phyloP scores from a whole-genome alignment of 2,329 filamentous ascomycete genomes.

The Neonectria magnoliae region DNA sequence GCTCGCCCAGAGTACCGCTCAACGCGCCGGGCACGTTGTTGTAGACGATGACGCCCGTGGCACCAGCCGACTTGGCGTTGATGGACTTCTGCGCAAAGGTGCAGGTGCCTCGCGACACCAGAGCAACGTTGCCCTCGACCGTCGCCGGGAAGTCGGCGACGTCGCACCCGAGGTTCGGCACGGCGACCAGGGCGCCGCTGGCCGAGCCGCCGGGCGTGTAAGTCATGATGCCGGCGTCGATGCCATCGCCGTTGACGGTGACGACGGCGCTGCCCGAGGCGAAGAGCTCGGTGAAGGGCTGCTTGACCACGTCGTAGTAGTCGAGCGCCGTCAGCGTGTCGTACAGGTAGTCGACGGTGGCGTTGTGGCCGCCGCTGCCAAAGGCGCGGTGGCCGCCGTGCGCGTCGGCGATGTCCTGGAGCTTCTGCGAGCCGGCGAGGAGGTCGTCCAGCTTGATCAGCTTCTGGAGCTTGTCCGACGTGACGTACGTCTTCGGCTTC shows the following conservation, averaged over 20 bases:
- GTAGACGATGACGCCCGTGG: slow-evolving; percentile 67
- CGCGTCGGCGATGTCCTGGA: slow-evolving; percentile 56
- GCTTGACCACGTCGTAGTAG: slow-evolving; percentile 57
- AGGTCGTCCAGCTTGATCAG: slow-evolving; percentile 53
- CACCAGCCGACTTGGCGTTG: slow-evolving; percentile 66
- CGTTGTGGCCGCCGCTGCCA: slow-evolving; percentile 56
- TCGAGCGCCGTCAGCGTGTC: slow-evolving; percentile 49
- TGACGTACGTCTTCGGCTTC: slow-evolving; percentile 47
- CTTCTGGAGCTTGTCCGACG: slow-evolving; percentile 51
- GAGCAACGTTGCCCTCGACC: slow-evolving; percentile 65
- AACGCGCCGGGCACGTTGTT: slow-evolving; percentile 66
- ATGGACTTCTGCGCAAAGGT: slow-evolving; percentile 67
- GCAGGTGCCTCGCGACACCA: slow-evolving; percentile 69
- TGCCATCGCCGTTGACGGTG: slow-evolving; percentile 41
- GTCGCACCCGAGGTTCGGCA: slow-evolving; percentile 64
- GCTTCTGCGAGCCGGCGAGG: slow-evolving; percentile 54
- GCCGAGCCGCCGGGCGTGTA: slow-evolving; percentile 61
- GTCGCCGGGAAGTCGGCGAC: slow-evolving; percentile 62
- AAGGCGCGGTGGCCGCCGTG: slow-evolving; percentile 56
- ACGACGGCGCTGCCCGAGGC: slow-evolving; percentile 46
- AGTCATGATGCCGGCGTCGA: slow-evolving; percentile 49
- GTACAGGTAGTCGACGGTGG: slow-evolving; percentile 57
- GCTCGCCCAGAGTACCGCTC: slow-evolving; percentile 65
- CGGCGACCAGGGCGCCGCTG: slow-evolving; percentile 55
- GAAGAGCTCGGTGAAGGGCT: slow-evolving; percentile 55